Conservation (phyloP, 2,329 filamentous ascomycete genomes). For the Microsporum canis region DNA sequence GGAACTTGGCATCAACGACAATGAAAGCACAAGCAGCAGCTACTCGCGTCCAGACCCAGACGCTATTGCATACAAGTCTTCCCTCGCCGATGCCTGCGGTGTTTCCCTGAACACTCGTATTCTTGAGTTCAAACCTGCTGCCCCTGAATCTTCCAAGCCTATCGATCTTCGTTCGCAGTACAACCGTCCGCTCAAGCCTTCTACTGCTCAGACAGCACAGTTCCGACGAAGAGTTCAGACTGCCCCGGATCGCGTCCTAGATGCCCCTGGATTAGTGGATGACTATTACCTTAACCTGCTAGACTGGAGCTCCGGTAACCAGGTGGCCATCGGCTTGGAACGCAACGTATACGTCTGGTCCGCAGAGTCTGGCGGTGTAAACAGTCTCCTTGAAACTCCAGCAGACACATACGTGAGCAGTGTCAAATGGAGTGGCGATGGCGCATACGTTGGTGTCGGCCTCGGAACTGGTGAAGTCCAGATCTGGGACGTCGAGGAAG, state of each 20-base stretch:
- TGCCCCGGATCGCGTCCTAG: constrained; percentile 87
- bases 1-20: constrained; percentile 62
- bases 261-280: constrained; percentile 89
- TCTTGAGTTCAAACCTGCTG: constrained; percentile 92
- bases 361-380: constrained; percentile 81
- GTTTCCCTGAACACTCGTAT: constrained; percentile 91
- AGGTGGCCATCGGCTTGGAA: constrained; percentile 94
- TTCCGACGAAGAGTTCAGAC: constrained; percentile 87
- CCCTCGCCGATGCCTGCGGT: constrained; percentile 79
- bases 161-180: constrained; percentile 97
- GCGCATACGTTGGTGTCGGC: constrained; percentile 89
- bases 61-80: constrained; percentile 82
- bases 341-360: constrained; percentile 98
- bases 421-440: constrained; percentile 97
- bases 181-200: constrained; percentile 83
- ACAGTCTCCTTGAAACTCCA: constrained; percentile 74
- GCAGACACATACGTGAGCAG: constrained; percentile 94
- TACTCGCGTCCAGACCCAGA: constrained; percentile 76
- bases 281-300: constrained; percentile 99
- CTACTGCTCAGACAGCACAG: constrained; percentile 63
- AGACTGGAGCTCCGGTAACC: constrained; percentile 96
- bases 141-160: constrained; percentile 96
- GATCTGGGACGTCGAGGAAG: constrained; percentile 97
- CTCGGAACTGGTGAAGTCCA: constrained; percentile 93
- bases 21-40: constrained; percentile 46